phyloP scores from a whole-genome alignment of 2,329 filamentous ascomycete species.

The Zelopaecilomyces penicillatus region DNA sequence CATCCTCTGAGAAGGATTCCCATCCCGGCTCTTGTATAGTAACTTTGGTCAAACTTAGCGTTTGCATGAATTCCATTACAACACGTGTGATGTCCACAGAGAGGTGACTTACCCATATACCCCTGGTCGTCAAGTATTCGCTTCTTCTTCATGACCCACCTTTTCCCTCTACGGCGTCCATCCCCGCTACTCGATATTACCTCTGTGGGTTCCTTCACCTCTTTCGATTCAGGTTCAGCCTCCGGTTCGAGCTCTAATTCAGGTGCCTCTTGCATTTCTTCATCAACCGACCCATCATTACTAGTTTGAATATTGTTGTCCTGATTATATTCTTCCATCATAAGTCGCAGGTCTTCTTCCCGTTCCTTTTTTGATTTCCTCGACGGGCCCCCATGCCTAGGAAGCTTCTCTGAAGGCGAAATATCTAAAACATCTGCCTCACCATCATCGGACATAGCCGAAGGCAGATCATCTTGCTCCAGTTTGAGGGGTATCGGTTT shows the following conservation, averaged over 20 bases:
- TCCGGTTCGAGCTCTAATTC: constrained; percentile 31
- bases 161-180: constrained; percentile 65
- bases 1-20: constrained; percentile 93
- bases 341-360: constrained; percentile 30
- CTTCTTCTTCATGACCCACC: constrained; percentile 81
- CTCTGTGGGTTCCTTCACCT: constrained; percentile 39
- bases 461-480: constrained; percentile 21
- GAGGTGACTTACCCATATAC: constrained; percentile 63
- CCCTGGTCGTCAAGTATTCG: constrained; percentile 81
- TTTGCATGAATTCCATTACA: too few species aligned
- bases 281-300: constrained; percentile 29
- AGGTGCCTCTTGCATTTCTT: constrained; percentile 32
- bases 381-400: too few species aligned
- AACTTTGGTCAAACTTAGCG: constrained; percentile 44
- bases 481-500: constrained; percentile 39
- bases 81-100: too few species aligned
- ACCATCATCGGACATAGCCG: constrained; percentile 31
- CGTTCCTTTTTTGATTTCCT: constrained; percentile 27
- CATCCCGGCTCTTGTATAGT: constrained; percentile 77
- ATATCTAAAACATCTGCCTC: constrained; percentile 31
- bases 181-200: constrained; percentile 43
- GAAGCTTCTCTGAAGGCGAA: constrained; percentile 14
- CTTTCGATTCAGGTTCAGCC: constrained; percentile 23
- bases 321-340: constrained; percentile 44
- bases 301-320: constrained; percentile 31